Percentiles rank a stretch among this genome's conserved stretches.
Evolutionary conservation across 352 stramenopile species (phyloP).

Genomic region (Globisporangium megalacanthum): DNA sequence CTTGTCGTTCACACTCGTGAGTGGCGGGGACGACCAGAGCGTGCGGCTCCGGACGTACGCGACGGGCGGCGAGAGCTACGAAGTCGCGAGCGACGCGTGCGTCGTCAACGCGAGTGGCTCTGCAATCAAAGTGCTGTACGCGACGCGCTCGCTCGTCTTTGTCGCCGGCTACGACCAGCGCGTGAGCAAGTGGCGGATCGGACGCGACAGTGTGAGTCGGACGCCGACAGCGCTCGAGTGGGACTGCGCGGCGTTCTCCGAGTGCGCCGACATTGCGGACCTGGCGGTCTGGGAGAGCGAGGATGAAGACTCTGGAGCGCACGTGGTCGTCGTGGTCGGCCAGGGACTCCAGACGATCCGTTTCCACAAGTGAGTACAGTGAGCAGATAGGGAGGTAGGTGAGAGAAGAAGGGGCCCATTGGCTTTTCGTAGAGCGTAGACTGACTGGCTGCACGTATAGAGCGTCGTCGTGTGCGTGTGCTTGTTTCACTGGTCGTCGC

Average conservation of each 20-base stretch:
- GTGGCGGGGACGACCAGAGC: conserved; percentile 78
- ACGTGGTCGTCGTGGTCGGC: conserved; percentile 57
- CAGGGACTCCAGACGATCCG: conserved; percentile 68
- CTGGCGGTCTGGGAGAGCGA: conserved; percentile 27
- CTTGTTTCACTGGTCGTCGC: conserved; percentile 1
- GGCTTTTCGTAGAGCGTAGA: no score
- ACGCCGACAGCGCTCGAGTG: conserved; percentile 28
- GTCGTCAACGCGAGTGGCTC: conserved; percentile 71
- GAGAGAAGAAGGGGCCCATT: background rate
- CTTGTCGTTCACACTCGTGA: conserved; percentile 53
- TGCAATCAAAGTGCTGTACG: conserved; percentile 68
- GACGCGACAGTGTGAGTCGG: background rate
- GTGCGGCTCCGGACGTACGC: conserved; percentile 39
- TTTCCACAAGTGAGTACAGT: conserved; percentile 21
- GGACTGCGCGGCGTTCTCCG: conserved; percentile 56
- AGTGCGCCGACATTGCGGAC: conserved; percentile 79
- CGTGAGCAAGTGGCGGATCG: conserved; percentile 61
- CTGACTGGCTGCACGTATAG: background rate
- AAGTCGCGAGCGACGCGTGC: conserved; percentile 25
- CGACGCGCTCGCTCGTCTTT: conserved; percentile 40
- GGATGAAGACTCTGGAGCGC: conserved; percentile 10
- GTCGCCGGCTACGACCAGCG: conserved; percentile 82
- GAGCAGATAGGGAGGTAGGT: background rate
- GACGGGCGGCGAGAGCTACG: conserved; percentile 3
- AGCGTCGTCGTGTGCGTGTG: background rate